Evolutionary conservation across 306 rosid species (phyloP), one percentile per base, ranked within the genome.

Genomic region (Prunus salicina): DNA sequence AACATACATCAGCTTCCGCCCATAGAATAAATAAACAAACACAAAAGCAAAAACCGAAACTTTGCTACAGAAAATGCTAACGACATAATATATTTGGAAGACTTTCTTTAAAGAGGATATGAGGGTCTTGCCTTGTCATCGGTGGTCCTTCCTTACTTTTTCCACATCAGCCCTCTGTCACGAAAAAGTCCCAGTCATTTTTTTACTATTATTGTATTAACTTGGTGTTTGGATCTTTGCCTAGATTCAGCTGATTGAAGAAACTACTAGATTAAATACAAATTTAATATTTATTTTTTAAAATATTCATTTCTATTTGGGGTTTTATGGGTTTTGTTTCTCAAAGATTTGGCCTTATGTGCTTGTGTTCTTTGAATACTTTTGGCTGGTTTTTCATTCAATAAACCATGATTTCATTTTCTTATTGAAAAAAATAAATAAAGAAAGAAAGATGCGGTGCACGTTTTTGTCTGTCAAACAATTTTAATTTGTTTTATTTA

Each of bases 131-230:
- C 67, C 4, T 58, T 24, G 24, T 72, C 77, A 25, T 9, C 1
- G 9, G 57, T 73, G 77, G 77, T 13, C 68, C 77, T 43, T 46
- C 68, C 69, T 5, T 27, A 25, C 56, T 58, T 45, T 60, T 45
- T 60, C 64, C 77, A 45, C 68, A 61, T 73, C 77, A 25, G 13
- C 2, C 20, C 12, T 57, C 61, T 73, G 58, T 73, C 69, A 41
- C 71, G 34, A 12, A 5, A 14, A 43, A 27, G 28, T 49, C 51
- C 57, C 32, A 16, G 49, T 57, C 56, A 45, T 5, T 18, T 10
- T 10, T 32, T 24, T 22, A 43, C 11, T 43, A 22, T 1, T 9
- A n/a, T 14, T 57, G 2, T 19, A 12, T 14, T 12, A 15, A 28
- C 28, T 11, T 61, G 3, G 9, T 0, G 5, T 57, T 41, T 72